Evolutionary conservation across 805 yeast genomes (phyloP), one percentile per base, ranked within the genome.

Genomic region (Candida sakaeoensis): DNA sequence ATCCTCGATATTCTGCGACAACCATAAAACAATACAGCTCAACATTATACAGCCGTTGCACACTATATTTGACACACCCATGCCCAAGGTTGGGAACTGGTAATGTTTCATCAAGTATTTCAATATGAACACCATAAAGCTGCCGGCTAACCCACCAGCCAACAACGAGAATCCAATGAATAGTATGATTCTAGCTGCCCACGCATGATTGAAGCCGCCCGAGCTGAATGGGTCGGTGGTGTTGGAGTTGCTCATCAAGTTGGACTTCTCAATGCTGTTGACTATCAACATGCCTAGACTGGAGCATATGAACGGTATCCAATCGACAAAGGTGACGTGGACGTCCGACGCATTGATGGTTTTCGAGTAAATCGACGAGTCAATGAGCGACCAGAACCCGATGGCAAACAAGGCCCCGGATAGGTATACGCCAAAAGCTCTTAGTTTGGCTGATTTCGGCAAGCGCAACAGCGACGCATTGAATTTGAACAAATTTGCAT

Each of bases 81-180:
- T 89, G 4, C 93, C 91, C 39, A 91, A 72, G 1, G 96, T 88
- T 26, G 97, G 97, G 74, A 84, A 81, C 3, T 79, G 65, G 60
- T 76, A 86, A 47, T 83, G 83, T 48, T 87, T 86, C 51, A 89
- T 69, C 42, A 90, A 63, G 59, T 86, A 93, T 58, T 91, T 86
- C 50, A 93, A 70, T 35, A 90, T 85, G 46, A 93, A 73, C 13
- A 93, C 95, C 55, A 89, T 87, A 50, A 93, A 77, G 2, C 93
- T 81, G 1, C 98, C 98, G 14, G 96, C 88, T 44, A 93, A 66
- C 0, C 99, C 98, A 40, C 96, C 93, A 1, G 98, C 96, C 41
- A 93, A 71, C 34, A 91, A 70, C 3, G 96, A 85, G 60, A 93
- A 93, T 7, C 99, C 99, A 51, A 88, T 68, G 58, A 93, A 93